Percentiles rank a stretch among this genome's conserved stretches.
These are phyloP conservation scores for Cryptococcus jaspeensis DNA, from an alignment of 1,284 basidiomycete genomes.

Conservation along the genomic window DNA sequence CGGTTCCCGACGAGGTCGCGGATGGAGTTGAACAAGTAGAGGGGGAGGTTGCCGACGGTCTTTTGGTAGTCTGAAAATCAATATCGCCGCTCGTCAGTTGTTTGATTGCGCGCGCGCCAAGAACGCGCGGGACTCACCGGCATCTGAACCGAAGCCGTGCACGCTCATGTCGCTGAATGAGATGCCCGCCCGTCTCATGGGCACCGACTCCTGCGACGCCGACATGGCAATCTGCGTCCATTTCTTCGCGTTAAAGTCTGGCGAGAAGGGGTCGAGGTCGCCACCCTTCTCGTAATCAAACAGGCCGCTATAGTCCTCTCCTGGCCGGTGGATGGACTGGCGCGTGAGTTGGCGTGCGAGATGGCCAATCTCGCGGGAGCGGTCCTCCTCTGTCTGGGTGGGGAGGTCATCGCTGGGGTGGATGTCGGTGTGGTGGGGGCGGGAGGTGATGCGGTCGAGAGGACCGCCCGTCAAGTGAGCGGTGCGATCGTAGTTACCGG, in stretches of 20 bases:
- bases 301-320: conserved; percentile 15
- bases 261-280: conserved; percentile 52
- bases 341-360: conserved; percentile 22
- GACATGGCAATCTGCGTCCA: conserved; percentile 48
- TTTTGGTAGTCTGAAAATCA: conserved; percentile 53
- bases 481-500: conserved; percentile 9
- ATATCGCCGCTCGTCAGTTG: not conserved
- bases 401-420: conserved; percentile 5
- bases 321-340: conserved; percentile 15
- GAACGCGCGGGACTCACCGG: conserved; percentile 17
- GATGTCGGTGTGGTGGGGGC: conserved; percentile 1
- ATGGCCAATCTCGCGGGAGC: not conserved
- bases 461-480: conserved; percentile 1
- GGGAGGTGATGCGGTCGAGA: conserved; percentile 1
- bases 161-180: conserved; percentile 52
- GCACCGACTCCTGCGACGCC: conserved; percentile 34
- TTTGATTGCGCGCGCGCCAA: not conserved
- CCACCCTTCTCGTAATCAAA: conserved; percentile 43
- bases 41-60: conserved; percentile 53
- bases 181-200: conserved; percentile 49
- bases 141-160: conserved; percentile 50
- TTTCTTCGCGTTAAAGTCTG: conserved; percentile 50
- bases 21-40: conserved; percentile 43
- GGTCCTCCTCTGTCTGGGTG: not conserved
- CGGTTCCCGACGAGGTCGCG: conserved; percentile 44